Conservation (phyloP, 2,329 filamentous ascomycete species). For the Ophiostoma perfectum region DNA sequence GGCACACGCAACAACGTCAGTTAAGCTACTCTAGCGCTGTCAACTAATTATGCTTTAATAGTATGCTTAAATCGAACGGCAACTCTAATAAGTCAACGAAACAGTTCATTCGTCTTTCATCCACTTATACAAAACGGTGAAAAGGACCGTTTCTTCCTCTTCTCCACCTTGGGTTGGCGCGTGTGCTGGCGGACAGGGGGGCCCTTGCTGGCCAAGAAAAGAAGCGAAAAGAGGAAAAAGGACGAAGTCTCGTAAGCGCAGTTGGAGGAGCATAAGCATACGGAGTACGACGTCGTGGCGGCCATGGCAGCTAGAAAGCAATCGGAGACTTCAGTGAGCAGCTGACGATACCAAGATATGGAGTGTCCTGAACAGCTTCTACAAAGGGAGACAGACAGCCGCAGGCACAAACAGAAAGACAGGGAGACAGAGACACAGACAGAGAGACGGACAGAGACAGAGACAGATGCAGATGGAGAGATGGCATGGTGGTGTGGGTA, state of each 20-base stretch:
- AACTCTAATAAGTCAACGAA: not conserved
- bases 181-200: not conserved
- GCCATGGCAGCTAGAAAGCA: too few species aligned
- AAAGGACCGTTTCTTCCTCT: not conserved
- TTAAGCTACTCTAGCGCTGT: too few species aligned
- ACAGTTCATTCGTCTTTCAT: too few species aligned
- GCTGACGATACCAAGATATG: too few species aligned
- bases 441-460: not conserved
- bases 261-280: not conserved
- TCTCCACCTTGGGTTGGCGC: constrained; percentile 2
- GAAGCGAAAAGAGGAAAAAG: constrained; percentile 8
- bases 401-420: not conserved
- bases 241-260: not conserved
- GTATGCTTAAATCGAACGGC: constrained; percentile 1
- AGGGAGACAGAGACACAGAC: not conserved
- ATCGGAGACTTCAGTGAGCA: too few species aligned
- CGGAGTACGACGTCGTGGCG: too few species aligned
- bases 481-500: constrained; percentile 2
- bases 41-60: not conserved
- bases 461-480: not conserved
- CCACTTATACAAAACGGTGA: not conserved
- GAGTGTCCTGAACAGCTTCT: too few species aligned
- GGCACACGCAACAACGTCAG: too few species aligned
- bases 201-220: not conserved
- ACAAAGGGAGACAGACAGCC: too few species aligned